A percentile compares a stretch with the other conserved stretches of the same genome.
Evolutionary conservation across 768 basidiomycete species (phyloP).

Genomic region (Hortiboletus flavorubellus): DNA sequence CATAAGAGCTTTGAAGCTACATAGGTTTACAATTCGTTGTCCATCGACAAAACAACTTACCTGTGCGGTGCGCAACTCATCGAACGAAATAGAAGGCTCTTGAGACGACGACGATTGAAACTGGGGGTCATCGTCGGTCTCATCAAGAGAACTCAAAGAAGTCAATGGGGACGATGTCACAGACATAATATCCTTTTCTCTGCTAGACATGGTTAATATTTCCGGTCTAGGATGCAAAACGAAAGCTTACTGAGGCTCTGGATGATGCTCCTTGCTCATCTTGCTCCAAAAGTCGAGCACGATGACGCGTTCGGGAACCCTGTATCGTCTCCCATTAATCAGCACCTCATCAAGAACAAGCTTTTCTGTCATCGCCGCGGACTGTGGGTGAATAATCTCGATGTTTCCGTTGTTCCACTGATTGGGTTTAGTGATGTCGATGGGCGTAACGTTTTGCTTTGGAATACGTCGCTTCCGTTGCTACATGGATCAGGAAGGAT

Average conservation of each 20-base stretch:
- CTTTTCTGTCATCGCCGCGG: slow-evolving; percentile 42
- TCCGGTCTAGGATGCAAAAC: not conserved
- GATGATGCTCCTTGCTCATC: slow-evolving; percentile 46
- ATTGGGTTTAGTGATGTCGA: slow-evolving; percentile 71
- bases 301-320: slow-evolving; percentile 90
- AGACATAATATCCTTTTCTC: slow-evolving; percentile 38
- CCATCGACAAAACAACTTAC: slow-evolving; percentile 32
- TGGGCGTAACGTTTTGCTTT: slow-evolving; percentile 58
- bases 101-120: slow-evolving; percentile 22
- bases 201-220: slow-evolving; percentile 3
- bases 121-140: slow-evolving; percentile 39
- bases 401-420: slow-evolving; percentile 92
- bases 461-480: slow-evolving; percentile 77
- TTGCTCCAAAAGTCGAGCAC: slow-evolving; percentile 96
- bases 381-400: slow-evolving; percentile 73
- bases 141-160: slow-evolving; percentile 70
- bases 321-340: slow-evolving; percentile 85
- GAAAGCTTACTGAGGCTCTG: slow-evolving; percentile 39
- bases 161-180: slow-evolving; percentile 69
- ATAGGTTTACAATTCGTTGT: slow-evolving; percentile 11
- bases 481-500: slow-evolving; percentile 39
- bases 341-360: slow-evolving; percentile 76
- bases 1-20: slow-evolving; percentile 37
- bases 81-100: slow-evolving; percentile 33
- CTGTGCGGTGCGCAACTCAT: slow-evolving; percentile 60